Percentiles rank a stretch among this genome's conserved stretches.
Evolutionary conservation across 768 basidiomycete species (phyloP).

Genomic region (Suillus lakei): DNA sequence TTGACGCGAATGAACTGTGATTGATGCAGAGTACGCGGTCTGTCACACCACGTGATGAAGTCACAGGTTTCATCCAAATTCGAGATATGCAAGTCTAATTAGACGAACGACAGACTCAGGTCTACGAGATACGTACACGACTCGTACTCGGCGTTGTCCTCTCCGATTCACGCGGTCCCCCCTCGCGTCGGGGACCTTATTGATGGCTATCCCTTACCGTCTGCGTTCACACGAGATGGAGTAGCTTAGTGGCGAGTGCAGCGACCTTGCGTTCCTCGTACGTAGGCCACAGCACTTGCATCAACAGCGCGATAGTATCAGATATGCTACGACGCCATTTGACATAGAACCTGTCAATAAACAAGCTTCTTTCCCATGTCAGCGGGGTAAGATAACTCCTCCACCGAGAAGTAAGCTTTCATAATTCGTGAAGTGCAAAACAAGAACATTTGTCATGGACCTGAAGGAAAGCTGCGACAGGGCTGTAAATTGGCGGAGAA

Average conservation of each 20-base stretch:
- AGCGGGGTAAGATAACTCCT: not conserved
- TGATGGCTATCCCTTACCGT: not conserved
- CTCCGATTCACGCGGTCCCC: not conserved
- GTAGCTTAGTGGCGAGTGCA: not conserved
- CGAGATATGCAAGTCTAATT: not conserved
- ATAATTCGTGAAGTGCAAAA: not conserved
- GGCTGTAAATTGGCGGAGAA: too few species aligned
- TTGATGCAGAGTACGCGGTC: slow-evolving; percentile 19
- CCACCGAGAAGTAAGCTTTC: not conserved
- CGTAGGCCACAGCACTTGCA: not conserved
- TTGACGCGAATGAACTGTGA: not conserved
- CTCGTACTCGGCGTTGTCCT: not conserved
- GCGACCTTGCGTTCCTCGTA: too few species aligned
- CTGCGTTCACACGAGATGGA: not conserved
- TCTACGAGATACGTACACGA: not conserved
- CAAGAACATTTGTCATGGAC: too few species aligned
- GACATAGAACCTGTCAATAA: not conserved
- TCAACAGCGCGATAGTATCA: not conserved
- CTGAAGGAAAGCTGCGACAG: not conserved
- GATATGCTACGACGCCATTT: not conserved
- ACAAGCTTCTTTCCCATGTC: not conserved
- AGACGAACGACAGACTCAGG: not conserved
- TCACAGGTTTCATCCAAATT: slow-evolving; percentile 7
- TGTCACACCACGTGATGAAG: slow-evolving; percentile 33
- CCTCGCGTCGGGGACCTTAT: not conserved